Base-by-base conservation (phyloP, 805 yeast species). In the Saccharomycopsis schoenii region DNA sequence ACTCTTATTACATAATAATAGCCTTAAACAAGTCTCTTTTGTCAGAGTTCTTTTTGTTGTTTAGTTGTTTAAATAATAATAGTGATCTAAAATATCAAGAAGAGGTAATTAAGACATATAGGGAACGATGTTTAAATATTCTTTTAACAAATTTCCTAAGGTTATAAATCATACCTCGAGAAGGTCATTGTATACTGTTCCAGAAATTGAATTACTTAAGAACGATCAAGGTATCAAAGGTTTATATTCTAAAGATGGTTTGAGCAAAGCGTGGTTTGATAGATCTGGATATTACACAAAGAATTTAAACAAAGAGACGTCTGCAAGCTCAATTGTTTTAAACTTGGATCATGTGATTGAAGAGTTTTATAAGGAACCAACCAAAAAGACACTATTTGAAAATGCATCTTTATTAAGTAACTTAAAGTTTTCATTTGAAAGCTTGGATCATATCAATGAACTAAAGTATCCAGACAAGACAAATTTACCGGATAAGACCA, bases 221-320 rank as follows among this genome's bases (percentile, higher is more conserved):
- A 66, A 67, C 62, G 67, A 69, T 2, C 39, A 67, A 1, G 83
- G 83, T 12, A 73, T 83, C 24, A 71, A 74, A 1, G 88, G 88
- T 1, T 69, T 84, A 3, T 74, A 80, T 60, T 76, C 83, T 2
- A 58, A 74, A 0, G 64, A 74, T 52, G 83, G 84, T 10, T 67
- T 83, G n/a, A 68, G 77, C 14, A 80, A 76, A 61, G 77, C 81
- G 2, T 83, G 85, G 82, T 76, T 72, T 64, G 72, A 76, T 24
- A 76, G 83, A 66, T 74, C 78, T 2, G 70, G 71, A 2, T 40
- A 63, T 9, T 76, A 77, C 58, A 72, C 77, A 5, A 72, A 70
- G 3, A 73, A 73, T 25, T 70, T 83, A 59, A 80, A 80, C 67
- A 64, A 66, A 42, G 67, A 66, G 15, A 68, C 68, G 52, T 58